A percentile compares a stretch with the other conserved stretches of the same genome.
Conservation (phyloP, 371 early-diverging fungal species). For the Syncephalastrum contaminatum region DNA sequence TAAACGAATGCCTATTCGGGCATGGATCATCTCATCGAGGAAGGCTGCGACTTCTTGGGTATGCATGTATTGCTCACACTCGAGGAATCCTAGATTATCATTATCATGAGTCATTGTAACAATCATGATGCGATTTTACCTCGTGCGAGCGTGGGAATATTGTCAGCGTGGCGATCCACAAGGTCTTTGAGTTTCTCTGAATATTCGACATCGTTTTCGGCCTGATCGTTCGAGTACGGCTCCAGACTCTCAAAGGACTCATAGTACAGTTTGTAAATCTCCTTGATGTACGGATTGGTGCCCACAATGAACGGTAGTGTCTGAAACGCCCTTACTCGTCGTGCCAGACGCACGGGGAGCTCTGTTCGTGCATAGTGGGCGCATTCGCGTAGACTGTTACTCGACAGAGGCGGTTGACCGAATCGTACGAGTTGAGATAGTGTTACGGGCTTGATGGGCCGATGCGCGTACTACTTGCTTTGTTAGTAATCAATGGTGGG, state of each 20-base stretch:
- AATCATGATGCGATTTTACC: slow-evolving; percentile 40
- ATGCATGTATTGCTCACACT: slow-evolving; percentile 88
- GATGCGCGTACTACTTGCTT: slow-evolving; percentile 48
- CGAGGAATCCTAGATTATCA: slow-evolving; percentile 18
- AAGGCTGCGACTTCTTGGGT: slow-evolving; percentile 71
- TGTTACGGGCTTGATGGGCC: slow-evolving; percentile 75
- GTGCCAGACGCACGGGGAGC: slow-evolving; percentile 80
- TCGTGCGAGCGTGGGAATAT: slow-evolving; percentile 82
- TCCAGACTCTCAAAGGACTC: slow-evolving; percentile 76
- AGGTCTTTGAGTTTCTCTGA: slow-evolving; percentile 67
- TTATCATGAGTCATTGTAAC: background rate
- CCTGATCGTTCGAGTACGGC: slow-evolving; percentile 44
- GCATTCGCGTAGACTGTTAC: slow-evolving; percentile 43
- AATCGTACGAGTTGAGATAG: slow-evolving; percentile 75
- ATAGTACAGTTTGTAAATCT: slow-evolving; percentile 78
- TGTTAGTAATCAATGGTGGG: background rate
- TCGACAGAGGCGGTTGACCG: slow-evolving; percentile 59
- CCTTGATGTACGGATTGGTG: slow-evolving; percentile 83
- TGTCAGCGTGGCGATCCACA: slow-evolving; percentile 77
- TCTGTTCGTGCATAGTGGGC: slow-evolving; percentile 74
- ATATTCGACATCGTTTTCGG: slow-evolving; percentile 55
- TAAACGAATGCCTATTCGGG: slow-evolving; percentile 93
- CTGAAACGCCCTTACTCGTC: slow-evolving; percentile 81
- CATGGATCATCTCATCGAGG: slow-evolving; percentile 88
- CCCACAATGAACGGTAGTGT: slow-evolving; percentile 90